Evolutionary conservation across 2,329 filamentous ascomycete genomes (phyloP), one percentile per base, ranked within the genome.

Genomic region (Zasmidium angulare): DNA sequence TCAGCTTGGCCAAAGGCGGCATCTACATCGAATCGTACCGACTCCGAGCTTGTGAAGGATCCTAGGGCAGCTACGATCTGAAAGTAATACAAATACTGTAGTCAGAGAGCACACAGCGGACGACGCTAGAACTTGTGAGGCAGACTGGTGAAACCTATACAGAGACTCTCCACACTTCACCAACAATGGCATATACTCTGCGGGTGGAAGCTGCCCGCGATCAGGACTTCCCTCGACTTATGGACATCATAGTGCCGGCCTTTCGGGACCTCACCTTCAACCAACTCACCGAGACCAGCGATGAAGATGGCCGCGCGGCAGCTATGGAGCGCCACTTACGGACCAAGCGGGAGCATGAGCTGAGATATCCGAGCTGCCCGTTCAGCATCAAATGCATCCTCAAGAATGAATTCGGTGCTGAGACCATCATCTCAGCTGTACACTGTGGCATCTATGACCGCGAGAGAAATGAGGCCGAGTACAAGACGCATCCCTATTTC

Each of bases 381-480:
- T 53, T 55, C 47, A 62, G 58, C 9, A 61, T 68, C 61, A 68
- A 68, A 26, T 66, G 66, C 61, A 29, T 67, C 6, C 60, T 51
- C 24, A 59, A 69, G 24, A 56, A 62, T 0, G 49, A 29, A 2
- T 65, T 62, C 2, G 60, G 60, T 29, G 50, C 58, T n/a, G 56
- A 66, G 29, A 59, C 55, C 4, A 63, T 70, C 46, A 60, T 64
- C 10, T 66, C 63, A 3, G 62, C 55, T 46, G 62, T 62, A n/a
- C 58, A 68, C 21, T 70, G 68, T 66, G 55, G 57, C 52, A 62
- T 68, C 20, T 69, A 65, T 55, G 58, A 60, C 21, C 50, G 53
- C 6, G 52, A 59, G 20, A 56, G 64, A 11, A 49, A 58, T 1
- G 46, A 63, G 14, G 59, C 61, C 11, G 46, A 65, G 26, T 62